phyloP scores from a whole-genome alignment of 169 alveolate species.

The Cyclospora cayetanensis region DNA sequence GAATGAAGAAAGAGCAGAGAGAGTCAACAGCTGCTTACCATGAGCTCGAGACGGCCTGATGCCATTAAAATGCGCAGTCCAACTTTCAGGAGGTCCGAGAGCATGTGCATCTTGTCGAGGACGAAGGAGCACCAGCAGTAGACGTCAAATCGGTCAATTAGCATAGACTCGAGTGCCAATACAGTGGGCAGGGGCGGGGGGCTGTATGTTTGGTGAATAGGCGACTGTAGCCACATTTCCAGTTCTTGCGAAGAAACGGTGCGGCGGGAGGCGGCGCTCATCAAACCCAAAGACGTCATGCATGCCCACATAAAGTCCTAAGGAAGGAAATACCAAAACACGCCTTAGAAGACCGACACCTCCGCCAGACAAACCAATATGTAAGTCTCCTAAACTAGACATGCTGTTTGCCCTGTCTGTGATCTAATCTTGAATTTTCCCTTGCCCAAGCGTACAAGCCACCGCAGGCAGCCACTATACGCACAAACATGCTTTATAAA shows the following conservation, averaged over 20 bases:
- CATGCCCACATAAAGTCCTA: slow-evolving; percentile 69
- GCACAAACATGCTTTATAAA: too few species aligned
- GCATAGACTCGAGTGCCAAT: slow-evolving; percentile 80
- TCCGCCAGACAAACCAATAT: too few species aligned
- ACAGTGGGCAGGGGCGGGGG: slow-evolving; percentile 82
- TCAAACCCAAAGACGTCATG: slow-evolving; percentile 58
- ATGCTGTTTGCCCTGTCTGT: too few species aligned
- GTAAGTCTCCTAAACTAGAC: too few species aligned
- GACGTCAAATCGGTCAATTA: slow-evolving; percentile 81
- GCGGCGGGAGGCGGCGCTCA: slow-evolving; percentile 57
- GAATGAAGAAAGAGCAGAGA: too few species aligned
- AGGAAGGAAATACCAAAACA: background rate
- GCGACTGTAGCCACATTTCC: slow-evolving; percentile 51
- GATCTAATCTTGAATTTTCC: too few species aligned
- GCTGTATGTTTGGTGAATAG: slow-evolving; percentile 75
- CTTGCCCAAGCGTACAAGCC: too few species aligned
- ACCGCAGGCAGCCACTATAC: too few species aligned
- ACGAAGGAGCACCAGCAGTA: slow-evolving; percentile 86
- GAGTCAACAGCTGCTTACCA: slow-evolving; percentile 12
- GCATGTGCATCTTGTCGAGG: slow-evolving; percentile 85
- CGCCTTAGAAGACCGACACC: too few species aligned
- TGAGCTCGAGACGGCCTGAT: slow-evolving; percentile 66
- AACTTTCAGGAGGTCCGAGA: slow-evolving; percentile 85
- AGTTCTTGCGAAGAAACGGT: slow-evolving; percentile 38
- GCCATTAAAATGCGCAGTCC: slow-evolving; percentile 79